Percentiles rank a stretch among this genome's conserved stretches.
Evolutionary conservation across 495 filamentous ascomycete genomes (phyloP).

Genomic region (Darksidea phi): DNA sequence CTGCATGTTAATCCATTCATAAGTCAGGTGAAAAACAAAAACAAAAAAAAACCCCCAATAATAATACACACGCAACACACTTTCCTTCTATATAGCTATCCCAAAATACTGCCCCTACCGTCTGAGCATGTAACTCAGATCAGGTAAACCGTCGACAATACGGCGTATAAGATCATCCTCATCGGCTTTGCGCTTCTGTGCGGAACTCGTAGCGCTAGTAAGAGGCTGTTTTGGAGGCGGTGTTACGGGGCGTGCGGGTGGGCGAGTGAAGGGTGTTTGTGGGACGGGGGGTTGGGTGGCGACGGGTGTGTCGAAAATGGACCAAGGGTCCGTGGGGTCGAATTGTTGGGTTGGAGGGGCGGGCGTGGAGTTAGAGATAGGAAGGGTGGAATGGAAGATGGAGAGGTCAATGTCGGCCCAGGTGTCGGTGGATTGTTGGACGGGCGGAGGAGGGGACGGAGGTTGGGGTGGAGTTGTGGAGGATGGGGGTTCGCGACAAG

Average conservation of each 20-base stretch:
- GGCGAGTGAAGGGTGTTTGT: constrained; percentile 7
- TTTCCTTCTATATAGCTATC: neutral
- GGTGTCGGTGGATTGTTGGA: neutral
- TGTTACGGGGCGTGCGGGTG: neutral
- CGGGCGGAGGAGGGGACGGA: neutral
- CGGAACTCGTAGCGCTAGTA: constrained; percentile 7
- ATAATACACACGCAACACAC: no score
- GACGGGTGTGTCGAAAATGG: constrained; percentile 16
- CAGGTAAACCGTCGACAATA: constrained; percentile 42
- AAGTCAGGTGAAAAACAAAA: no score
- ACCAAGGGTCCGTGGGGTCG: constrained; percentile 18
- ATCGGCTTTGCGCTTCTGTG: constrained; percentile 21
- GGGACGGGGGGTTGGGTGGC: neutral
- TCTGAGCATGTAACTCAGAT: constrained; percentile 46
- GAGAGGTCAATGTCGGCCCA: constrained; percentile 28
- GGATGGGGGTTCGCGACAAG: neutral
- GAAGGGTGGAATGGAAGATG: constrained; percentile 26
- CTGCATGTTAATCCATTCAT: no score
- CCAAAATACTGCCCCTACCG: no score
- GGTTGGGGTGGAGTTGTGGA: neutral
- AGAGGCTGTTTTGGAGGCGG: constrained; percentile 19
- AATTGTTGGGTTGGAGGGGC: neutral
- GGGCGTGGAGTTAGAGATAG: neutral
- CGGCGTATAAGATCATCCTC: constrained; percentile 33
- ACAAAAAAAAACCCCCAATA: no score